Evolutionary conservation across 2,329 filamentous ascomycete species (phyloP), one percentile per base, ranked within the genome.

Genomic region (Phialophora expanda): DNA sequence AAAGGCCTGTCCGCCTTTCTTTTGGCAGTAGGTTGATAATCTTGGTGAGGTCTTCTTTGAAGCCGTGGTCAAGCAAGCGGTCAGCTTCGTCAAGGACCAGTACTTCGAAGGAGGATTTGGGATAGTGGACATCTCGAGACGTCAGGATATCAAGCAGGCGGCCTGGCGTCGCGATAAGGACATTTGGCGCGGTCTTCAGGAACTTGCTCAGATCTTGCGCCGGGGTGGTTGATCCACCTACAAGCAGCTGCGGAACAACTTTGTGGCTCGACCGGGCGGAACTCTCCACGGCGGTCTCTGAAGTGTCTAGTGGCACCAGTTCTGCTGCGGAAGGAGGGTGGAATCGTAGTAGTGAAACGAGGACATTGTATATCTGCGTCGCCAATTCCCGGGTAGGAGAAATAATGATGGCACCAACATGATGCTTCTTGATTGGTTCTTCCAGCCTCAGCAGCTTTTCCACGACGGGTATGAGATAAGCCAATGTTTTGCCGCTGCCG

Each of bases 81-180:
- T 99, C 95, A 57, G 94, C 95, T 80, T 99, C 95, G 75, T 99
- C 95, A 41, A 99, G 85, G 3, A 99, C 91, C 11, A 99, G 86
- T 57, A 92, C 87, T 76, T 99, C 94, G 71, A 99, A 98, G 0
- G 91, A 91, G 0, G 91, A 93, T 67, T 94, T 90, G 0, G 92
- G 89, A 72, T 91, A 93, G 76, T 96, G 91, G 14, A 97, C 93
- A 74, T 96, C 90, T 1, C 89, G 90, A 1, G 92, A 96, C 0
- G 90, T 88, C 4, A 99, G 83, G 0, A 99, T 85, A 75, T 97
- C 93, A 5, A 97, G 86, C 1, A 99, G 85, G 55, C 95, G 87
- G 3, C 95, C 96, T 0, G 95, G 95, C 0, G 95, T 98, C 0
- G 90, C 93, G 61, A 99, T 90, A 2, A 99, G 82, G 0, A 99